Evolutionary conservation across 768 basidiomycete genomes (phyloP).

Genomic region (Tylopilus vinaceipallidus): DNA sequence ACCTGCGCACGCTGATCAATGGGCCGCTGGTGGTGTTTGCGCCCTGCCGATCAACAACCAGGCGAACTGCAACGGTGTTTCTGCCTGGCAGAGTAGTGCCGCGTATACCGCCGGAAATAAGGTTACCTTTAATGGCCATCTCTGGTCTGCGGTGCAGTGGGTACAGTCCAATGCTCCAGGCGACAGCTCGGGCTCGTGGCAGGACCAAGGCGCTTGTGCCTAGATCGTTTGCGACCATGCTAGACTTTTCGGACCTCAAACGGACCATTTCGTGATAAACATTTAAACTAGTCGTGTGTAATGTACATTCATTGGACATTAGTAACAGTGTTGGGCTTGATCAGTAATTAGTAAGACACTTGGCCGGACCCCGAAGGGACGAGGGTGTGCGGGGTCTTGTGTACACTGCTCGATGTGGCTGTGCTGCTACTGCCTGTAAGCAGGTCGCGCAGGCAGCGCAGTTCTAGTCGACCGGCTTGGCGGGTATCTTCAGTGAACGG

Average conservation of each 20-base stretch:
- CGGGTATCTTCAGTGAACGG: conserved; percentile 18
- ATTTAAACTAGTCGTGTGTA: too few species aligned
- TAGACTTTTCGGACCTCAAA: background rate
- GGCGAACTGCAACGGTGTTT: conserved; percentile 20
- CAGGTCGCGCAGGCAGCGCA: background rate
- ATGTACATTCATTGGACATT: background rate
- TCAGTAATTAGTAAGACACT: too few species aligned
- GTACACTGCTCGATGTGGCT: conserved; percentile 10
- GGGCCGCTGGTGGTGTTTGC: conserved; percentile 11
- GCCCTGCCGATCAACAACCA: conserved; percentile 23
- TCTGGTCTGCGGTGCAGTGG: conserved; percentile 31
- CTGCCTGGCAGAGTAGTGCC: conserved; percentile 13
- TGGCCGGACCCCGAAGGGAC: too few species aligned
- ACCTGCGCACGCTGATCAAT: conserved; percentile 12
- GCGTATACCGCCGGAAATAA: conserved; percentile 19
- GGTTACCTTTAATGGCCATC: conserved; percentile 13
- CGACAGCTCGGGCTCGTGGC: conserved; percentile 28
- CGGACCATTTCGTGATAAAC: background rate
- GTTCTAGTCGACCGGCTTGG: conserved; percentile 12
- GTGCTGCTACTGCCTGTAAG: conserved; percentile 1
- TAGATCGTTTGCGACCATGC: background rate
- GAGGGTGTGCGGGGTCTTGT: conserved; percentile 22
- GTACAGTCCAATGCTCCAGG: conserved; percentile 18
- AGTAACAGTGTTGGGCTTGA: background rate
- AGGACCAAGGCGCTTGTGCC: conserved; percentile 20